Percentiles rank a stretch among this genome's conserved stretches.
Evolutionary conservation across 2,329 filamentous ascomycete genomes (phyloP).

Genomic region (Penicillium janthinellum): DNA sequence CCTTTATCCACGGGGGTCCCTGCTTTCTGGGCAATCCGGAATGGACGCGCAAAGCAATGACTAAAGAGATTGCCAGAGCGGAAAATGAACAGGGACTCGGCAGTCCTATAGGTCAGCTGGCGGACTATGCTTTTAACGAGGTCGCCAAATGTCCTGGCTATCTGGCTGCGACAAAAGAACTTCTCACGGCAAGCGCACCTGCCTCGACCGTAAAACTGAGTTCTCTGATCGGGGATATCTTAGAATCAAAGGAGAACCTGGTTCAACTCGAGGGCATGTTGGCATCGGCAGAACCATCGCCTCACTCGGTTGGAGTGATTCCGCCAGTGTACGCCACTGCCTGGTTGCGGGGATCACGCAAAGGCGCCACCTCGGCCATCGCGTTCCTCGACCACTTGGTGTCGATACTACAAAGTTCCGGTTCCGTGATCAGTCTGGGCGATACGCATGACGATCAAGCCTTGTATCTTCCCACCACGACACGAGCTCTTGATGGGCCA

Average conservation of each 20-base stretch:
- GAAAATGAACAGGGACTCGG: background rate
- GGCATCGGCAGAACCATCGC: background rate
- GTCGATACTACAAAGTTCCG: background rate
- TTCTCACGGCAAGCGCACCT: background rate
- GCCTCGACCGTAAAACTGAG: background rate
- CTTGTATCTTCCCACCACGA: background rate
- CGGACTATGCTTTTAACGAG: constrained; percentile 14
- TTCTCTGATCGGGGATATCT: background rate
- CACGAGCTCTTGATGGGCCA: background rate
- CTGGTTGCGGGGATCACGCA: background rate
- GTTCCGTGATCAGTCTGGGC: background rate
- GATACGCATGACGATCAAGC: background rate
- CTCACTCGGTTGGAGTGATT: background rate
- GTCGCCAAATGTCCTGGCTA: constrained; percentile 17
- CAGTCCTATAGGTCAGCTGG: background rate
- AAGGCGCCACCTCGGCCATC: background rate
- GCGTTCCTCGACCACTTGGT: background rate
- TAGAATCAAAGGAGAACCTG: constrained; percentile 1
- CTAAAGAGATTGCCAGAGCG: background rate
- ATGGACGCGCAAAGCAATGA: constrained; percentile 7
- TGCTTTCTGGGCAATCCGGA: constrained; percentile 13
- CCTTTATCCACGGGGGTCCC: constrained; percentile 3
- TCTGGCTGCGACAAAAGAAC: background rate
- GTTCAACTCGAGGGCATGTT: background rate
- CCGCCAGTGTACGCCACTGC: background rate